phyloP scores from a whole-genome alignment of 2,329 filamentous ascomycete genomes.

The Diaporthe caulivora region DNA sequence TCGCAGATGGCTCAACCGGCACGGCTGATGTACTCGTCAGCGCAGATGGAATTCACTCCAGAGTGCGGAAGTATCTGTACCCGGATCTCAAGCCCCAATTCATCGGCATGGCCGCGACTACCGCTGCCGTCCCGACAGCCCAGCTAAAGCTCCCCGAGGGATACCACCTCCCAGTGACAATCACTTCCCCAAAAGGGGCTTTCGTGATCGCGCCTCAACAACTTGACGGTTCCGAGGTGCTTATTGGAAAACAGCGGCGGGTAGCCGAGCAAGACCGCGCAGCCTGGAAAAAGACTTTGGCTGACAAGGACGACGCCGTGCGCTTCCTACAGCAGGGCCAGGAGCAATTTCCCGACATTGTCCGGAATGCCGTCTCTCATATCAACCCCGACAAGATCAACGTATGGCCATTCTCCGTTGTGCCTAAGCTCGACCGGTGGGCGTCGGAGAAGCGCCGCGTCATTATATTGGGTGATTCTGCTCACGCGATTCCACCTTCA shows the following conservation, averaged over 20 bases:
- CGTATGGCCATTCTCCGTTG: conserved; percentile 63
- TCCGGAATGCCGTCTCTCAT: conserved; percentile 49
- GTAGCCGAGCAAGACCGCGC: conserved; percentile 53
- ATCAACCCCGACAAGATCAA: conserved; percentile 52
- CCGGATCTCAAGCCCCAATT: conserved; percentile 63
- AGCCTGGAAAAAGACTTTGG: conserved; percentile 56
- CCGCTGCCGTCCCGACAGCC: conserved; percentile 46
- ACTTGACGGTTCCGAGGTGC: conserved; percentile 59
- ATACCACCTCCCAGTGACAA: conserved; percentile 57
- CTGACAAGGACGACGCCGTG: conserved; percentile 54
- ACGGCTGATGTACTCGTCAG: conserved; percentile 63
- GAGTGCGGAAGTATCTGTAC: conserved; percentile 63
- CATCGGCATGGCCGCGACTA: conserved; percentile 59
- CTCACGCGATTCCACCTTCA: conserved; percentile 61
- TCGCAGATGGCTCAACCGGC: conserved; percentile 58
- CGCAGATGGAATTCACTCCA: conserved; percentile 71
- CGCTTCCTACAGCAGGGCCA: conserved; percentile 51
- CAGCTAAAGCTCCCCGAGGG: conserved; percentile 51
- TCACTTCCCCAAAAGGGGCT: conserved; percentile 57
- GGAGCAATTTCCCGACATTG: conserved; percentile 52
- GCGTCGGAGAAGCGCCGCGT: conserved; percentile 52
- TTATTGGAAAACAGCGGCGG: conserved; percentile 60
- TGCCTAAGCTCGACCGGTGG: conserved; percentile 62
- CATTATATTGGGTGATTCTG: conserved; percentile 61
- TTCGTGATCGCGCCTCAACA: conserved; percentile 65